Conservation (phyloP, 2,329 filamentous ascomycete species). For the Xylaria sp. region DNA sequence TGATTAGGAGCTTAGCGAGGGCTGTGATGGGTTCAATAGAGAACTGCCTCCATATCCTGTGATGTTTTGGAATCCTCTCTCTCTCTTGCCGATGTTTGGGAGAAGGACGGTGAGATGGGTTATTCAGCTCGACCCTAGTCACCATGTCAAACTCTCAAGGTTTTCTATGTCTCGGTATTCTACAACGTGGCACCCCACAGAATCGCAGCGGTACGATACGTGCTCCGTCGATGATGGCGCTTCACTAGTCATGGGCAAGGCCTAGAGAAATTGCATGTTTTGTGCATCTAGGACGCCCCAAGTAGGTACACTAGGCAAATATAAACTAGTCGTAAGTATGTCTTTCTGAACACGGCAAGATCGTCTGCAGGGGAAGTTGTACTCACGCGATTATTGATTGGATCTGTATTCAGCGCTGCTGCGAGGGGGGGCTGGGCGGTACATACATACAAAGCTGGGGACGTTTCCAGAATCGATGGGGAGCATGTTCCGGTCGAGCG, state of each 20-base stretch:
- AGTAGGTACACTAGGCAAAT: background rate
- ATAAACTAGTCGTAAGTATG: slow-evolving; percentile 11
- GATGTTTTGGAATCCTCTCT: background rate
- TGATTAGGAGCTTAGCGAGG: background rate
- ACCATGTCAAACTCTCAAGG: slow-evolving; percentile 2
- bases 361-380: slow-evolving; percentile 10
- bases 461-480: slow-evolving; percentile 23
- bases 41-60: background rate
- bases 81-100: background rate
- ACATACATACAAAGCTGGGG: slow-evolving; percentile 1
- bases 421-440: background rate
- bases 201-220: slow-evolving; percentile 18
- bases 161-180: slow-evolving; percentile 26
- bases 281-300: background rate
- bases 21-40: background rate
- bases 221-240: slow-evolving; percentile 17
- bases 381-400: slow-evolving; percentile 22
- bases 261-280: slow-evolving; percentile 29
- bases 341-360: slow-evolving; percentile 25
- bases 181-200: slow-evolving; percentile 38
- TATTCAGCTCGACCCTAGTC: slow-evolving; percentile 27
- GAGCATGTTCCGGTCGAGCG: slow-evolving; percentile 25
- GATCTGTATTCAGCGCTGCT: slow-evolving; percentile 23
- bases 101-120: slow-evolving; percentile 1
- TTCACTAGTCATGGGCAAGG: slow-evolving; percentile 27